A percentile compares a stretch with the other conserved stretches of the same genome.
Evolutionary conservation across 2,329 filamentous ascomycete genomes (phyloP).

Genomic region (Monosporascus sp.): DNA sequence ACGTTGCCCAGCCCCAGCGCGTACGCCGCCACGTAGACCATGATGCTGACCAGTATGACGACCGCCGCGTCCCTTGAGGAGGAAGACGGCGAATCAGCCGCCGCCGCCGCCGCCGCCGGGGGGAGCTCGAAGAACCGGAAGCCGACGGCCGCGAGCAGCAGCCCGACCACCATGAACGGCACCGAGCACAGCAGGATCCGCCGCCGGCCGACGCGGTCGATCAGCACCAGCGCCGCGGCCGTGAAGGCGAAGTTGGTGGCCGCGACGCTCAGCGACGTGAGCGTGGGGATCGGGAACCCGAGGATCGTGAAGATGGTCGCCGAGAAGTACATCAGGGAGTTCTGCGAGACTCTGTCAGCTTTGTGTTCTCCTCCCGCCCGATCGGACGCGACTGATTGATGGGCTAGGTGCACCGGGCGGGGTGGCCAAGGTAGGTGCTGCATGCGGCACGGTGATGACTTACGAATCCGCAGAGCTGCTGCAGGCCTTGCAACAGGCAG

Average conservation of each 20-base stretch:
- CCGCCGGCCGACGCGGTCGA: constrained; percentile 74
- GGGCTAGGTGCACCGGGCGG: too few relatives aligned
- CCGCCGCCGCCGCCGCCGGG: constrained; percentile 10
- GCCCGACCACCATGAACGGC: constrained; percentile 73
- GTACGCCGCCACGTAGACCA: constrained; percentile 79
- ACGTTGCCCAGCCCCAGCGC: constrained; percentile 86
- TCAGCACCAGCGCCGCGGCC: constrained; percentile 65
- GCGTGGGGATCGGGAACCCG: constrained; percentile 71
- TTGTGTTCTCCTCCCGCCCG: neutral
- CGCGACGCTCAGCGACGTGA: constrained; percentile 75
- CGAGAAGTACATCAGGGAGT: constrained; percentile 89
- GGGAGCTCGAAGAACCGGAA: constrained; percentile 61
- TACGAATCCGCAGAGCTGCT: constrained; percentile 83
- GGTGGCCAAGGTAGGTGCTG: neutral
- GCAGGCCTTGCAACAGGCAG: constrained; percentile 78
- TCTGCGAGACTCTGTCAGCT: constrained; percentile 38
- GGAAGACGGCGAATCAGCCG: constrained; percentile 18
- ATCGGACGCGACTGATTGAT: too few relatives aligned
- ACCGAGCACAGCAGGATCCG: constrained; percentile 78
- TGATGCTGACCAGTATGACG: constrained; percentile 68
- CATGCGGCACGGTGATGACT: constrained; percentile 25
- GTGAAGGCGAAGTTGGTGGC: constrained; percentile 80
- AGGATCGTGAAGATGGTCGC: constrained; percentile 75
- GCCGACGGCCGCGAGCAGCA: constrained; percentile 65
- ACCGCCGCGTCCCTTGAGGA: constrained; percentile 33